Base-by-base conservation (phyloP, 345 rosid genomes). In the Arabis hirsuta region DNA sequence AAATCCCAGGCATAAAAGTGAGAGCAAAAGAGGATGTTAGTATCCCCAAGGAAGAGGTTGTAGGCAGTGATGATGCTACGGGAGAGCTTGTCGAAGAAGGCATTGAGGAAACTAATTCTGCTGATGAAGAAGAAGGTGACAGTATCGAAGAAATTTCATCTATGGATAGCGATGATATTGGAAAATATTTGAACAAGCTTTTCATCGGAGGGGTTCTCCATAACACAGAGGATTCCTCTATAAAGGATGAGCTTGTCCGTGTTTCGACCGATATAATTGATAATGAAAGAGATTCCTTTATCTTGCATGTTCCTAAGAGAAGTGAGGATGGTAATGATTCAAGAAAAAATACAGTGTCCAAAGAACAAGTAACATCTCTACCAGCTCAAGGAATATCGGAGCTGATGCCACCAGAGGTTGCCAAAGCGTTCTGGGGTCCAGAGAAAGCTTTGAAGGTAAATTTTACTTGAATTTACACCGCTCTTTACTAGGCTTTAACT, bases 361-460 rank as follows among this genome's bases (percentile, higher is more conserved):
- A 78, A 82, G 80, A 82, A 74, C 88, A 85, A 82, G 80, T 88
- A 71, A 88, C 91, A 72, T 88, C 93, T 53, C 55, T 89, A 70
- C 90, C 92, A 72, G 89, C 97, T 68, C 89, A 85, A 81, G 87
- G 96, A 67, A 79, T 91, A 55, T 87, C 96, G 46, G 96, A 91
- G 78, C 84, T 95, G 76, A 89, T 95, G 96, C 97, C 99, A 76
- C 73, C 96, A 63, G 97, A 89, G 63, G 81, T 91, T 73, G 92
- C 96, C 50, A 87, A 89, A 83, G 90, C 89, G 67, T 88, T 94
- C 73, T 91, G 86, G 92, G 76, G 83, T 78, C 70, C 84, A 14
- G 89, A 89, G 59, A 89, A 82, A 73, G 82, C 83, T 83, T 80
- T 90, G 46, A 95, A 91, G 96, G 97, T 91, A 46, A 83, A 79